A percentile compares a stretch with the other conserved stretches of the same genome.
phyloP scores from a whole-genome alignment of 768 basidiomycete genomes.

The Kwoniella shandongensis region DNA sequence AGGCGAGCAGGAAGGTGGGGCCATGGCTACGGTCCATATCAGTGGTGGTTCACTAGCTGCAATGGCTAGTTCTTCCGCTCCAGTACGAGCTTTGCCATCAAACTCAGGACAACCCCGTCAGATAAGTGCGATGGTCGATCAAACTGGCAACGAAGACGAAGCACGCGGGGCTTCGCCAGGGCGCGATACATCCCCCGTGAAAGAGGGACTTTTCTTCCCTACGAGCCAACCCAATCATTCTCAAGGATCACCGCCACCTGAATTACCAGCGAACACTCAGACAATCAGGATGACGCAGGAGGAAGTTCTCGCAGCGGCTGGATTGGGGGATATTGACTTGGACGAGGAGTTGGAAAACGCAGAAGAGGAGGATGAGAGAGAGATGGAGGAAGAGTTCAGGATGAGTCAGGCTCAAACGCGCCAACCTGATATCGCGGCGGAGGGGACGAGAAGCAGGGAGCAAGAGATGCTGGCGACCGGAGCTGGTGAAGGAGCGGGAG shows the following conservation, averaged over 20 bases:
- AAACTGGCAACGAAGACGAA: background rate
- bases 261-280: slow-evolving; percentile 2
- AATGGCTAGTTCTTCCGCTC: too few species aligned
- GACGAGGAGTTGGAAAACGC: slow-evolving; percentile 32
- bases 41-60: background rate
- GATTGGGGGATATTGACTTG: slow-evolving; percentile 28
- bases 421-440: background rate
- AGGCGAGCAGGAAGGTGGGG: background rate
- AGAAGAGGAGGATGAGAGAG: slow-evolving; percentile 26
- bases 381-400: slow-evolving; percentile 12
- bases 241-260: background rate
- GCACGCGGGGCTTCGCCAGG: too few species aligned
- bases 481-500: too few species aligned
- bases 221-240: background rate
- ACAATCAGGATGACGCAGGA: slow-evolving; percentile 20
- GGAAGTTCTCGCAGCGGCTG: slow-evolving; percentile 19
- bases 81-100: too few species aligned
- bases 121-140: background rate
- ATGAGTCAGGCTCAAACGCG: background rate
- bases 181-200: background rate
- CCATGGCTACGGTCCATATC: background rate
- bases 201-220: background rate
- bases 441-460: too few species aligned
- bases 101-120: too few species aligned
- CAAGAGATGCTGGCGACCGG: too few species aligned